Base-by-base conservation (phyloP, 2,329 filamentous ascomycete species). In the Fusarium buharicum region DNA sequence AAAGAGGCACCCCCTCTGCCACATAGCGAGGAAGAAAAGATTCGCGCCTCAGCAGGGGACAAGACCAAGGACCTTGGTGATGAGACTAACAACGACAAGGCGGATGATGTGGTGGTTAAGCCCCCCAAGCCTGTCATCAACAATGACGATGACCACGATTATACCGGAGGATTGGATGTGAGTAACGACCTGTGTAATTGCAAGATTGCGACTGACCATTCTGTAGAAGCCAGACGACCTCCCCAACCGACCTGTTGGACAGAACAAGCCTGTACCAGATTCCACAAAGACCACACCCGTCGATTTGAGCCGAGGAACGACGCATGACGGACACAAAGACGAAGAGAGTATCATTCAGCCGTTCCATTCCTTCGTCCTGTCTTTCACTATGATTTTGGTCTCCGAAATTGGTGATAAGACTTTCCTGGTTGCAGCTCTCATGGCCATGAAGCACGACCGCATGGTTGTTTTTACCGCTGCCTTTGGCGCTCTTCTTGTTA, bases 341-440 rank as follows among this genome's bases (percentile, higher is more conserved):
- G 84, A 83, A 7, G 84, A 83, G 10, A 86, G 88, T 55, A 80
- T 93, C 36, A 92, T 93, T 57, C 90, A 88, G 62, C 91, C 92
- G 16, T 82, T 89, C 70, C 94, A 99, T 76, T 98, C 95, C 4
- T 96, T 95, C 72, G 73, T 96, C 12, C 87, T 98, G 28, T 96
- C 95, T 14, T 87, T 97, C 58, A 94, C 93, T 55, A 99, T 98
- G 95, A 99, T 99, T 70, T 81, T 98, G 62, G 90, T 98, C 70
- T 97, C 94, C 41, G 95, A 99, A 76, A 88, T 99, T 70, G 95
- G 95, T 63, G 95, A 99, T 85, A 99, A 99, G 80, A 99, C 95
- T 0, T 99, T 99, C 81, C 84, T 99, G 38, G 92, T 99, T 18
- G 95, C 95, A 7, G 94, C 93, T 8, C 86, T 99, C 16, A 99